phyloP scores from a whole-genome alignment of 495 filamentous ascomycete species.

The Neurospora tetraspora region DNA sequence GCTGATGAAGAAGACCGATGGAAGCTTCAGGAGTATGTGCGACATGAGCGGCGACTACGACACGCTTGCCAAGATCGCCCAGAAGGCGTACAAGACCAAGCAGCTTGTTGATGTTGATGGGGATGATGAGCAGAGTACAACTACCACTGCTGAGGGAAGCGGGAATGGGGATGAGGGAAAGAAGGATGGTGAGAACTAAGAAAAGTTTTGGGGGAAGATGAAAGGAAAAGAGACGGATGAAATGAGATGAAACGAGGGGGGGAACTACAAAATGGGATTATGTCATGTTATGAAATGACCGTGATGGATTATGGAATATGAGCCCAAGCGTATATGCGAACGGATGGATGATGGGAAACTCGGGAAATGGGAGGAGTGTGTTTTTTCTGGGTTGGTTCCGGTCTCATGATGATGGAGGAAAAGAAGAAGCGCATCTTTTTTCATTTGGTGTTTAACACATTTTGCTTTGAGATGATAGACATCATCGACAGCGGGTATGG shows the following conservation, averaged over 20 bases:
- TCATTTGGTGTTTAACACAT: background rate
- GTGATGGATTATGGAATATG: background rate
- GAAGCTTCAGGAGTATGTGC: slow-evolving; percentile 84
- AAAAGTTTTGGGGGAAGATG: background rate
- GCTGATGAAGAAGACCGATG: slow-evolving; percentile 55
- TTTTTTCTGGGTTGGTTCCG: background rate
- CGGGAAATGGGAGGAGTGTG: background rate
- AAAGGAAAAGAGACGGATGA: background rate
- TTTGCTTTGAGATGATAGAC: background rate
- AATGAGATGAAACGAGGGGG: too few species aligned
- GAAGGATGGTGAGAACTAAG: background rate
- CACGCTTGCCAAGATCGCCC: slow-evolving; percentile 58
- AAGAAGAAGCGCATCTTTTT: background rate
- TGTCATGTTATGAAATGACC: background rate
- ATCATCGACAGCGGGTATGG: background rate
- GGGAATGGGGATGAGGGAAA: background rate
- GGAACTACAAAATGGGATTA: background rate
- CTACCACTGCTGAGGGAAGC: background rate
- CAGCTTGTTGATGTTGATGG: slow-evolving; percentile 30
- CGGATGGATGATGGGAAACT: background rate
- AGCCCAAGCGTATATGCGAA: background rate
- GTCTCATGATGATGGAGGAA: background rate
- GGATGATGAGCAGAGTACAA: slow-evolving; percentile 10
- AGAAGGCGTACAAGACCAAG: slow-evolving; percentile 46
- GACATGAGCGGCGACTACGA: slow-evolving; percentile 88